Base-by-base conservation (phyloP, 2,329 filamentous ascomycete species). In the Metarhizium guizhouense region DNA sequence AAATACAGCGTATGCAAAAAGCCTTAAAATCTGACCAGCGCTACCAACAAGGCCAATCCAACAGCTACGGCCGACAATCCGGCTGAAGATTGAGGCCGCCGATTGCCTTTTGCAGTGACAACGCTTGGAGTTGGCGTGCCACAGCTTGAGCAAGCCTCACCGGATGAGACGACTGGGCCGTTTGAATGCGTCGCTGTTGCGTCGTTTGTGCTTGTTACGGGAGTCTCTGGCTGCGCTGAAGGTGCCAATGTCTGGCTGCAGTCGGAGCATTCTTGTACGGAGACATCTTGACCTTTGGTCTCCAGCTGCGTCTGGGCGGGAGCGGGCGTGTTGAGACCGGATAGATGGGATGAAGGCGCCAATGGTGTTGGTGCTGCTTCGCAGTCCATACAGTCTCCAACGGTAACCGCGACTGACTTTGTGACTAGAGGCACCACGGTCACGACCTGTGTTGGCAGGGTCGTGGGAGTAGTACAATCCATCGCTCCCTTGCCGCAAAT, bases 241-340 rank as follows among this genome's bases (percentile, higher is more conserved):
- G 38, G 38, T 40, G 13, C 14, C 10, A 40, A 16, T 7, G 38
- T 40, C 38, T 13, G 38, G 38, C 38, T 16, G 38, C 63, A 48
- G 70, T 68, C 5, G 32, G 32, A 34, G 32, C 32, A 34, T 34
- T 7, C 10, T 11, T 34, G 32, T 34, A 7, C 32, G 2, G 32
- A 3, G 10, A 34, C 7, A 7, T 7, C 10, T 11, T 34, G 32
- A 11, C 2, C 10, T 34, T 7, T 11, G 32, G 32, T 11, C 7
- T 34, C 32, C 10, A 11, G 32, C 32, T 11, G 32, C 32, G 32
- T 8, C 32, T 34, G 32, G 1, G 32, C 32, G 6, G 32, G 32
- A 34, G 32, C 10, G 6, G 32, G 32, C 32, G 32, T 11, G 32
- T 7, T 34, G 32, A 34, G 6, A 34, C 32, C 10, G 6, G 32